Evolutionary conservation across 768 basidiomycete species (phyloP), one percentile per base, ranked within the genome.

Genomic region (Xerocomus spinulosus): DNA sequence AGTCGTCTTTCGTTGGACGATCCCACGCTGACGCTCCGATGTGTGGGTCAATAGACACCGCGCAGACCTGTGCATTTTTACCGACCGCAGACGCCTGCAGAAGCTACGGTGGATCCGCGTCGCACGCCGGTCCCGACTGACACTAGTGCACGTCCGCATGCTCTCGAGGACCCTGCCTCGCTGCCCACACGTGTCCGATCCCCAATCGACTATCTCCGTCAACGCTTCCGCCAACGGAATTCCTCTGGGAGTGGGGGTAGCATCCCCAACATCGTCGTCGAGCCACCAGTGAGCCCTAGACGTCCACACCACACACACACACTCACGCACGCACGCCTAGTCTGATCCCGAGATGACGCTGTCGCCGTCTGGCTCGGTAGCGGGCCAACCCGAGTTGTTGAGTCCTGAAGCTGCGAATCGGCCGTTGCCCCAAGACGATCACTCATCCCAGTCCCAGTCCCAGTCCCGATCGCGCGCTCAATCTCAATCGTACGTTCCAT

Each of bases 221-320:
- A 61, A 28, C 51, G 60, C 39, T 57, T 61, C 55, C 63, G 61
- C 30, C 60, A 62, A 38, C 68, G 69, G 4, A 59, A 61, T 2
- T 35, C 50, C 7, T 74, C 73, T 0, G 60, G 61, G 26, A 55
- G 59, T 14, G 70, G 67, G 32, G 36, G 43, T 17, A 36, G 50
- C 13, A 65, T 77, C 17, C 72, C 70, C 3, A 64, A 68, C 30
- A 78, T 78, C 44, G 52, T 71, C 30, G 67, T 79, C 25, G 69
- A 76, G 58, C 69, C 77, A 14, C 78, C 77, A 12, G 77, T 78
- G 54, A 71, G 62, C 18, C 25, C 18, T 9, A 1, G 8, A 9
- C 44, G 3, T 9, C 20, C 21, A 4, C 23, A 17, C 8, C 10
- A 25, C 2, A 1, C 20, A 23, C 14, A 17, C 36, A 20, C 23